These are phyloP conservation scores for Tulasnella sp. DNA, from an alignment of 768 basidiomycete species.

Conservation along the genomic window DNA sequence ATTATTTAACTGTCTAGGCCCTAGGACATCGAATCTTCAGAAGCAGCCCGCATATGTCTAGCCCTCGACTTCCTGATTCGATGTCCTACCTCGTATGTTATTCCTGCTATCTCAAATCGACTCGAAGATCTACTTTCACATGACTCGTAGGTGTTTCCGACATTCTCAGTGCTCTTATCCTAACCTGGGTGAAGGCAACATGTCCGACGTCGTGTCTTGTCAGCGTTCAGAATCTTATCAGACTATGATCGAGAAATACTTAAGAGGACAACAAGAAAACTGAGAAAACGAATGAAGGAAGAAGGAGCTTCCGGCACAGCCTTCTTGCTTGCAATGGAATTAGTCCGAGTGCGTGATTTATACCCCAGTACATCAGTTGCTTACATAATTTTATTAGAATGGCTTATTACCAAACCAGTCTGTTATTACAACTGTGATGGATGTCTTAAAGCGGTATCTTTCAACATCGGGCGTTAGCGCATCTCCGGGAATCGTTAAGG, in stretches of 20 bases:
- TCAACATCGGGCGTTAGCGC: neutral
- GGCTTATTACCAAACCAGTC: neutral
- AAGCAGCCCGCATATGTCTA: constrained; percentile 46
- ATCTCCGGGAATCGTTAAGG: neutral
- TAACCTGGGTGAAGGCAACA: constrained; percentile 31
- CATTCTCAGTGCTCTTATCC: neutral
- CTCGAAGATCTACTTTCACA: constrained; percentile 55
- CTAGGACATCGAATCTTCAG: constrained; percentile 58
- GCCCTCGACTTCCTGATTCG: constrained; percentile 58
- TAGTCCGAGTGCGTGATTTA: constrained; percentile 6
- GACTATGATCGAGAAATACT: constrained; percentile 32
- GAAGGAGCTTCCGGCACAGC: constrained; percentile 1
- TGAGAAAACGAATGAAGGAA: constrained; percentile 27
- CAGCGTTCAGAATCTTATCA: constrained; percentile 45
- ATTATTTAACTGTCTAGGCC: neutral
- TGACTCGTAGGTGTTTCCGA: constrained; percentile 54
- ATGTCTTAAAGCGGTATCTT: neutral
- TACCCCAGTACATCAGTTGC: no score
- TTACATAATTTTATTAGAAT: no score
- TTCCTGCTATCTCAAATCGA: constrained; percentile 61
- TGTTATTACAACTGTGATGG: neutral
- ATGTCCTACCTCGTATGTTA: constrained; percentile 47
- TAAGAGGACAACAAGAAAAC: constrained; percentile 31
- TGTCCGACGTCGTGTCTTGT: constrained; percentile 49
- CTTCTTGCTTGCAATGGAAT: constrained; percentile 1